These are phyloP conservation scores for Penicillium sp. DNA, from an alignment of 2,329 filamentous ascomycete genomes.

Conservation along the genomic window DNA sequence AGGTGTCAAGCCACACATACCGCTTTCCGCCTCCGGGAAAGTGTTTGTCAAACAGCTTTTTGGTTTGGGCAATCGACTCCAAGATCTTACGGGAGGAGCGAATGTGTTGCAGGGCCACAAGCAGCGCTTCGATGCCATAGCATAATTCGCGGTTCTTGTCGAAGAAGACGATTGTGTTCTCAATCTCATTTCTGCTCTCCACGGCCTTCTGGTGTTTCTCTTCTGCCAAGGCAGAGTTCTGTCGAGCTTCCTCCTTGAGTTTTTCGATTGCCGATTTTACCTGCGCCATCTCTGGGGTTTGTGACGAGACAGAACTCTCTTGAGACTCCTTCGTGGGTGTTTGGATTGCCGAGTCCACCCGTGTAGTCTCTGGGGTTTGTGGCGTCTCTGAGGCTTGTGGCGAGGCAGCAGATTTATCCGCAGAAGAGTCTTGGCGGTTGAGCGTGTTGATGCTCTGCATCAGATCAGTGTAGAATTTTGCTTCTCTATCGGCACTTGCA, in stretches of 20 bases:
- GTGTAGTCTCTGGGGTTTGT: neutral
- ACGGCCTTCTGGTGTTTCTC: neutral
- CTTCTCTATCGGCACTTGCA: neutral
- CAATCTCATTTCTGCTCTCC: neutral
- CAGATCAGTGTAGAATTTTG: neutral
- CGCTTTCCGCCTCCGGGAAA: slow-evolving; percentile 11
- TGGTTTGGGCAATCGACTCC: slow-evolving; percentile 4
- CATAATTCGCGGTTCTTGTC: slow-evolving; percentile 3
- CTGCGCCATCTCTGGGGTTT: neutral
- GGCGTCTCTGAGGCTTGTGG: neutral
- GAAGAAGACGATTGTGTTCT: neutral
- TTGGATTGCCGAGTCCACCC: neutral
- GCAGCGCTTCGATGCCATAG: slow-evolving; percentile 7
- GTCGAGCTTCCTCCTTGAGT: neutral
- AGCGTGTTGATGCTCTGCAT: neutral
- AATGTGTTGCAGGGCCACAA: slow-evolving; percentile 6
- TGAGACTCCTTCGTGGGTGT: neutral
- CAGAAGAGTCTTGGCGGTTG: neutral
- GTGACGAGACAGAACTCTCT: neutral
- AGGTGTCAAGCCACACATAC: slow-evolving; percentile 28
- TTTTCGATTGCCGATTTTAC: neutral
- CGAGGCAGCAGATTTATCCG: neutral
- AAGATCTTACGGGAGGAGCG: slow-evolving; percentile 10
- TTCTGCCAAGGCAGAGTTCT: neutral
- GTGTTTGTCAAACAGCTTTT: slow-evolving; percentile 10